Conservation (phyloP, 257 asterid genomes). For the Leonotis leonurus region DNA sequence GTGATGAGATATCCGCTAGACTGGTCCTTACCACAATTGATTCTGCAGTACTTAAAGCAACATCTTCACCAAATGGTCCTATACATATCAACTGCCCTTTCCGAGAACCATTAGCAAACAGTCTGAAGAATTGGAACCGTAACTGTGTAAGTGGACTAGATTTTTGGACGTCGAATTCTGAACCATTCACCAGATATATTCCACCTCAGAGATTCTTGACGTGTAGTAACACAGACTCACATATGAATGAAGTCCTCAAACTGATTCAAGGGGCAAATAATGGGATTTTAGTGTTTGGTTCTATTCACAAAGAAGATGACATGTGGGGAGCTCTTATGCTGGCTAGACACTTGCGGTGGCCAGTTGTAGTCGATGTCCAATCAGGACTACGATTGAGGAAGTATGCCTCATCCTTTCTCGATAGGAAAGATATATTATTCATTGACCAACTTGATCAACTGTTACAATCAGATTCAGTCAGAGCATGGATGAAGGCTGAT, state of each 20-base stretch:
- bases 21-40: constrained; percentile 83
- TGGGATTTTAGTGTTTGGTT: constrained; percentile 73
- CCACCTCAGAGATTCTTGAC: constrained; percentile 42
- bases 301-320: constrained; percentile 82
- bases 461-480: constrained; percentile 65
- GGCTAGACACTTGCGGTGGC: constrained; percentile 91
- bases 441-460: constrained; percentile 90
- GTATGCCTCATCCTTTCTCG: constrained; percentile 53
- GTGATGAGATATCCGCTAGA: constrained; percentile 75
- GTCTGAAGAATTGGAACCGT: constrained; percentile 45
- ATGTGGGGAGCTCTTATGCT: constrained; percentile 92
- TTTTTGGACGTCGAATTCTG: constrained; percentile 55
- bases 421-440: constrained; percentile 54
- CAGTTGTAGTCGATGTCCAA: constrained; percentile 70
- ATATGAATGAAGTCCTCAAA: constrained; percentile 47
- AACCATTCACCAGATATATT: constrained; percentile 74
- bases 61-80: constrained; percentile 79
- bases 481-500: constrained; percentile 68
- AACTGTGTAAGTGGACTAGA: constrained; percentile 70
- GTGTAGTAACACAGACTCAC: constrained; percentile 22
- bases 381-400: constrained; percentile 91
- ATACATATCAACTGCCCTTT: constrained; percentile 89
- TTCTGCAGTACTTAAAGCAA: constrained; percentile 63
- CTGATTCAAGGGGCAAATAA: constrained; percentile 62
- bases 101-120: constrained; percentile 76